phyloP scores from a whole-genome alignment of 345 rosid species.

The Sonneratia caseolaris region DNA sequence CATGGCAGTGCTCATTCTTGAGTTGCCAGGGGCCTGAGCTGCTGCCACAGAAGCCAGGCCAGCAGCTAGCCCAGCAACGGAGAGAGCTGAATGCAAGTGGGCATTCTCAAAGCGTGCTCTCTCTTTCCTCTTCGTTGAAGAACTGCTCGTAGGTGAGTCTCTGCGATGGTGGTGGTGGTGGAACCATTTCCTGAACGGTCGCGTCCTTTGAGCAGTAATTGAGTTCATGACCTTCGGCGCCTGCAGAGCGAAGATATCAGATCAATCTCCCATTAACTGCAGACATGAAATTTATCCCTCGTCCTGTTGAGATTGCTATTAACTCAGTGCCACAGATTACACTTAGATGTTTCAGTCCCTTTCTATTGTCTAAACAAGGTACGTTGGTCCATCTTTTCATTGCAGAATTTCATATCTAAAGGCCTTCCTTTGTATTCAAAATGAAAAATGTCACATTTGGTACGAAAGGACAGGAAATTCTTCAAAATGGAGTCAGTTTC shows the following conservation, averaged over 20 bases:
- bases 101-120: constrained; percentile 68
- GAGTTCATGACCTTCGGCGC: constrained; percentile 45
- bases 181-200: constrained; percentile 79
- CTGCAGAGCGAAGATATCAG: constrained; percentile 18
- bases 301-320: neutral
- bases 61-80: constrained; percentile 90
- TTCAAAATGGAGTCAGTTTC: neutral
- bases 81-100: constrained; percentile 59
- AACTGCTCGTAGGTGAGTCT: constrained; percentile 36
- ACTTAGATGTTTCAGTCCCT: neutral
- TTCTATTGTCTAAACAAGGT: neutral
- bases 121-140: constrained; percentile 61
- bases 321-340: neutral
- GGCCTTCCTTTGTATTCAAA: neutral
- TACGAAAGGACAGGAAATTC: neutral
- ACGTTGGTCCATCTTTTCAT: neutral
- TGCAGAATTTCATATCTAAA: too few relatives aligned
- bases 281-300: neutral
- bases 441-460: neutral
- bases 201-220: constrained; percentile 35
- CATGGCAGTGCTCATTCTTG: constrained; percentile 64
- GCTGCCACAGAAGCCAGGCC: constrained; percentile 81
- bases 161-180: constrained; percentile 21
- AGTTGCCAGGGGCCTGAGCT: constrained; percentile 35
- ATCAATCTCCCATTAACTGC: neutral